These are phyloP conservation scores for Meyerozyma sp. DNA, from an alignment of 1,139 yeast genomes.

Conservation along the genomic window DNA sequence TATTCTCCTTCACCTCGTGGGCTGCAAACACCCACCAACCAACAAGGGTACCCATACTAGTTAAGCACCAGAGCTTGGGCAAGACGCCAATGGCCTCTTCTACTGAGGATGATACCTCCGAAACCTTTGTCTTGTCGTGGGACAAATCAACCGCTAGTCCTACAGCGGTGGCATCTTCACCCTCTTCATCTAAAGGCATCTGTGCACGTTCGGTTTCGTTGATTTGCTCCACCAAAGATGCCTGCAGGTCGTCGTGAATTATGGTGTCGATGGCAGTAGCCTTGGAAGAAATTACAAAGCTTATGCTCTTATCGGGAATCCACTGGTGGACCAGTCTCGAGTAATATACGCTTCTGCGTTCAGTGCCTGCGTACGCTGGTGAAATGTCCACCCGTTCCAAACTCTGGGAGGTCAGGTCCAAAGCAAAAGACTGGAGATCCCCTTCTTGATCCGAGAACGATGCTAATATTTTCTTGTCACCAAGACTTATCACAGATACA, in stretches of 20 bases:
- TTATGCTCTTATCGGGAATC: background rate
- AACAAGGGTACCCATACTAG: conserved; percentile 56
- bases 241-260: background rate
- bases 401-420: background rate
- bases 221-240: background rate
- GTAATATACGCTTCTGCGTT: background rate
- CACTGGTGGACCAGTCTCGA: background rate
- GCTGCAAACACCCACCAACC: conserved; percentile 64
- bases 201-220: conserved; percentile 67
- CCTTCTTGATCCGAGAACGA: background rate
- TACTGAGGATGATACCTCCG: conserved; percentile 53
- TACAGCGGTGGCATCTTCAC: conserved; percentile 64
- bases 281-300: background rate
- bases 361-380: background rate
- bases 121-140: conserved; percentile 30
- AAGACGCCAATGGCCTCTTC: conserved; percentile 48
- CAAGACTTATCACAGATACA: background rate
- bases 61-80: conserved; percentile 60
- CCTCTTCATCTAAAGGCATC: conserved; percentile 62
- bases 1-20: conserved; percentile 32
- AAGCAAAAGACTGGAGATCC: background rate
- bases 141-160: conserved; percentile 63
- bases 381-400: background rate
- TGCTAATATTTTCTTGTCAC: background rate
- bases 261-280: background rate